Base-by-base conservation (phyloP, 2,329 filamentous ascomycete species). In the Penicillium glabrum region DNA sequence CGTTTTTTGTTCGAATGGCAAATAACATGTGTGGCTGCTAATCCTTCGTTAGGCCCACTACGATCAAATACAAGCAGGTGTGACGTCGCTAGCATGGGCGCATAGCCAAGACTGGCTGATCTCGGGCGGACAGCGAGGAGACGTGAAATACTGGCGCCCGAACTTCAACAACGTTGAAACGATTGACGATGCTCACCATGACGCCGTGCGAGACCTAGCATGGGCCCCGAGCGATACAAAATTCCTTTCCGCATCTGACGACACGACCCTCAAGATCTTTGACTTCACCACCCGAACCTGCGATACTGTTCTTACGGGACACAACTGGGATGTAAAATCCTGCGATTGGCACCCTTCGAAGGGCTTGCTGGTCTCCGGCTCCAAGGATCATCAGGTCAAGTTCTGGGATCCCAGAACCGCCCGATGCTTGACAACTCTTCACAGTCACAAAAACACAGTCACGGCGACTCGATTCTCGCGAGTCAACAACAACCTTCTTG, bases 141-240 rank as follows among this genome's bases (percentile, higher is more conserved):
- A 95, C 61, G 89, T 99, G 76, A 98, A 98, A 78, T 99, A 99
- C 78, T 98, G 93, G 91, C 92, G 97, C 74, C 91, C 93, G 31
- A 99, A 98, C 74, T 97, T 99, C 79, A 98, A 99, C 82, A 97
- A 98, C 69, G 92, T 98, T 58, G 91, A 98, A 75, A 93, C 91
- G 52, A 91, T 99, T 53, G 75, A 77, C 53, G 88, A 93, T 70
- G 95, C 92, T 7, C 95, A 98, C 71, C 86, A 86, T 48, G 92
- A 97, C 70, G 89, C 93, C 5, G 90, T 99, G 59, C 83, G 95
- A 67, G 95, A 97, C 68, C 80, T 99, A 39, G 89, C 93, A 9
- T 98, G 98, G 75, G 91, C 92, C 58, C 95, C 95, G 1, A 96
- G 89, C 60, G 95, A 99, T 75, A 84, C 89, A 59, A 98, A 98